Conservation (phyloP, 306 rosid species). For the Vachellia collinsii region DNA sequence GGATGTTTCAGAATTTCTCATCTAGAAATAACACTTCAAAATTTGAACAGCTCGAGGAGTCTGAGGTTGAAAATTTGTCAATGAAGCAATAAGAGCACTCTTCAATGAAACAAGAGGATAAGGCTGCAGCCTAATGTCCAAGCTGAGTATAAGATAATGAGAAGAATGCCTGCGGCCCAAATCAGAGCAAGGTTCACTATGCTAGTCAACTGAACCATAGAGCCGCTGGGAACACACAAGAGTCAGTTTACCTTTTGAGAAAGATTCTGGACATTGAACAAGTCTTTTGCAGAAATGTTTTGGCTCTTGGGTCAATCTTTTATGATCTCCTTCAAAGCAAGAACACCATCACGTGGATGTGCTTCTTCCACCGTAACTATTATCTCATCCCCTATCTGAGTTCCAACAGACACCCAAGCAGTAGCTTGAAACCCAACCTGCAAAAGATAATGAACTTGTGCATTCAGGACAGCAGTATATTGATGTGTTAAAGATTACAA, state of each 20-base stretch:
- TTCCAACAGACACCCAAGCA: constrained; percentile 71
- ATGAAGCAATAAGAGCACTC: constrained; percentile 6
- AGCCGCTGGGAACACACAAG: not conserved
- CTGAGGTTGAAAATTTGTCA: constrained; percentile 12
- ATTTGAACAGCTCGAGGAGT: constrained; percentile 31
- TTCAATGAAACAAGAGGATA: constrained; percentile 27
- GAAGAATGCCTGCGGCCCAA: constrained; percentile 7
- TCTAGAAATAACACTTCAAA: constrained; percentile 27
- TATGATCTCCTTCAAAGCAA: constrained; percentile 71
- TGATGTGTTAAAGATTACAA: not conserved
- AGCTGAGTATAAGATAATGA: constrained; percentile 8
- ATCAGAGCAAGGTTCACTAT: not conserved
- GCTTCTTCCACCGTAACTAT: constrained; percentile 77
- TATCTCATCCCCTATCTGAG: constrained; percentile 82
- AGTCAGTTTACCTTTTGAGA: constrained; percentile 32
- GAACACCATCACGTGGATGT: constrained; percentile 84
- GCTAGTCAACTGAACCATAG: constrained; percentile 1
- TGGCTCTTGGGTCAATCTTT: constrained; percentile 37
- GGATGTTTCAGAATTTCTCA: constrained; percentile 26
- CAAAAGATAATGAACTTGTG: constrained; percentile 39
- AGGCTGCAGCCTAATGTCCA: constrained; percentile 3
- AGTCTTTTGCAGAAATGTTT: constrained; percentile 17
- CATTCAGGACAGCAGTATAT: constrained; percentile 11
- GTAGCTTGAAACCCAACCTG: constrained; percentile 92
- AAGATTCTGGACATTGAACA: not conserved